Evolutionary conservation across 352 stramenopile species (phyloP).

Genomic region (Pythium oligandrum): DNA sequence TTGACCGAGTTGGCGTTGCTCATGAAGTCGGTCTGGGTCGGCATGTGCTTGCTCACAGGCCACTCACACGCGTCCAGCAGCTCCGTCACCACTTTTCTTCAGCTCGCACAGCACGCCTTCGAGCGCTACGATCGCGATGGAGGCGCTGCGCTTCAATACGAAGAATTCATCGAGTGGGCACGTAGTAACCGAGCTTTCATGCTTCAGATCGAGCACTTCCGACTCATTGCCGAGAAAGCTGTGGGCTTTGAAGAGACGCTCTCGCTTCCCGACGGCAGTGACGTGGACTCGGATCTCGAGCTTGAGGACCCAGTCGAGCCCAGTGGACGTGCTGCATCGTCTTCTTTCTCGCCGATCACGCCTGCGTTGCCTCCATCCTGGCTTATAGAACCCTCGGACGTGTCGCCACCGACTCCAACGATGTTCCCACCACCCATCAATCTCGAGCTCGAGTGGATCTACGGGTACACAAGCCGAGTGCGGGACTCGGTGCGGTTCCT

Average conservation of each 20-base stretch:
- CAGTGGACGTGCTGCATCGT: too few relatives aligned
- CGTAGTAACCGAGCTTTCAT: conserved; percentile 84
- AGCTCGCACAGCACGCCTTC: conserved; percentile 55
- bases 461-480: conserved; percentile 44
- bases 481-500: conserved; percentile 52
- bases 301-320: conserved; percentile 18
- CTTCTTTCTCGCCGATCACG: background rate
- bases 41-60: conserved; percentile 61
- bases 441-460: conserved; percentile 72
- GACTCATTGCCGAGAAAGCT: conserved; percentile 61
- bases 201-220: conserved; percentile 78
- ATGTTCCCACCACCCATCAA: conserved; percentile 57
- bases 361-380: conserved; percentile 31
- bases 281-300: conserved; percentile 75
- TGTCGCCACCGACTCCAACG: background rate
- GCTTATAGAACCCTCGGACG: conserved; percentile 37
- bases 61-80: conserved; percentile 3
- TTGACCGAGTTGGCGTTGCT: conserved; percentile 67
- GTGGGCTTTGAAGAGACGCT: conserved; percentile 58
- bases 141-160: conserved; percentile 46
- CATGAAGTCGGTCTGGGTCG: conserved; percentile 76
- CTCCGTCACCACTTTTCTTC: conserved; percentile 24
- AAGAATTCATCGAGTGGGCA: conserved; percentile 81
- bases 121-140: conserved; percentile 38
- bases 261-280: conserved; percentile 59